Evolutionary conservation across 1,139 yeast genomes (phyloP), one percentile per base, ranked within the genome.

Genomic region (Zygoascus hellenicus): DNA sequence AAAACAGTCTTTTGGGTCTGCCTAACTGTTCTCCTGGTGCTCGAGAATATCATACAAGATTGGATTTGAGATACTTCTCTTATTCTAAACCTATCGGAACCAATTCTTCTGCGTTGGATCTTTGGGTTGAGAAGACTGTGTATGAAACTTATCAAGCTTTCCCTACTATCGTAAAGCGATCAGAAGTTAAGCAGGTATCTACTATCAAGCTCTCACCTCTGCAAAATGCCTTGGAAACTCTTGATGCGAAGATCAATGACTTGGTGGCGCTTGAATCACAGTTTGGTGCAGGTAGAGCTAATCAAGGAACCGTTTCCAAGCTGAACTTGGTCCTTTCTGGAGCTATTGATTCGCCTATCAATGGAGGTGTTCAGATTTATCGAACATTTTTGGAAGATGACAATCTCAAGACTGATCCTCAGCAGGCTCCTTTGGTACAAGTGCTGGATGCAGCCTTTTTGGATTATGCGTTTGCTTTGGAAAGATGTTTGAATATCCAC

Each of bases 331-430:
- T 81, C 56, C 71, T 88, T 47, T 78, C 92, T 0, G 96, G 96
- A 42, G 86, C 96, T 0, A 92, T 88, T 49, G 95, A 88, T 61
- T 81, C 96, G 0, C 96, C 96, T 5, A 94, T 88, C 9, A 88
- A 88, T 63, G 96, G 96, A 34, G 96, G 96, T 49, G 87, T 88
- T 54, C 87, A 88, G 4, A 88, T 85, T 59, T 88, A 85, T 67
- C 75, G 92, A 51, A 76, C 77, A 2, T 86, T 88, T 65, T 77
- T 85, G 58, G 69, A 66, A 34, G 76, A 74, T 50, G 63, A 60
- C 5, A 57, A 72, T 49, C 52, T 59, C 33, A 50, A 52, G 37
- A 70, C 70, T n/a, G 78, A 76, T 16, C 59, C 59, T 19, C 52
- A 49, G 34, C 51, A 57, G 30, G 48, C 55, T 26, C 70, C 67